Percentiles rank a stretch among this genome's conserved stretches.
Evolutionary conservation across 2,329 filamentous ascomycete genomes (phyloP).

Genomic region (Chaetothyriales sp.): DNA sequence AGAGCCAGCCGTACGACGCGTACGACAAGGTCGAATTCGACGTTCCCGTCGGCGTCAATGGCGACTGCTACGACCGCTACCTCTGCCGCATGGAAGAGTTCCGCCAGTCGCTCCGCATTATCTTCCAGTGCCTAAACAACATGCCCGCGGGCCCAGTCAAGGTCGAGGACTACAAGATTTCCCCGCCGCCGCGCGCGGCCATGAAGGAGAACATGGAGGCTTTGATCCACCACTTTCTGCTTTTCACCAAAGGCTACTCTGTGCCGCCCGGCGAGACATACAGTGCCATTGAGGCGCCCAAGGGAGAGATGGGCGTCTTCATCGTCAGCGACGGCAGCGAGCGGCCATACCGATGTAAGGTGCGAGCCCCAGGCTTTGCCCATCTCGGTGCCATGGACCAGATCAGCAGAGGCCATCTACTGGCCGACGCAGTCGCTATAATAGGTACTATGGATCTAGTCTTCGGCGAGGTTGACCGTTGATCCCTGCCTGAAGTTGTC

Average conservation of each 20-base stretch:
- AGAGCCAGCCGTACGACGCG: slow-evolving; percentile 92
- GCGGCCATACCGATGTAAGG: slow-evolving; percentile 93
- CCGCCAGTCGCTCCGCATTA: slow-evolving; percentile 93
- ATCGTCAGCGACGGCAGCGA: slow-evolving; percentile 92
- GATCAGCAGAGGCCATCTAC: slow-evolving; percentile 75
- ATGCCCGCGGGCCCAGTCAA: slow-evolving; percentile 91
- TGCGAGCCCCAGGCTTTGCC: slow-evolving; percentile 90
- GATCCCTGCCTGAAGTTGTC: slow-evolving; percentile 7
- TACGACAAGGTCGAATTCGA: slow-evolving; percentile 98
- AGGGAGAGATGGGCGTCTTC: slow-evolving; percentile 98
- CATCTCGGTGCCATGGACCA: slow-evolving; percentile 93
- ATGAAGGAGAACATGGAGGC: slow-evolving; percentile 99
- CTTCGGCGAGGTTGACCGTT: slow-evolving; percentile 57
- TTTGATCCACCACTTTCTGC: slow-evolving; percentile 95
- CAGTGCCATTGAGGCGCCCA: slow-evolving; percentile 95
- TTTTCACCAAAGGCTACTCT: slow-evolving; percentile 96
- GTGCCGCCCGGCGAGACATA: slow-evolving; percentile 97
- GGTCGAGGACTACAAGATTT: slow-evolving; percentile 97
- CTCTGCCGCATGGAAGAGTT: slow-evolving; percentile 99
- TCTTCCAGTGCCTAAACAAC: slow-evolving; percentile 97
- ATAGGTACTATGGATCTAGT: slow-evolving; percentile 43
- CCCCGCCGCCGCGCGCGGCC: slow-evolving; percentile 82
- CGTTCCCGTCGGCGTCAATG: slow-evolving; percentile 88
- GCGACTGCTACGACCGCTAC: slow-evolving; percentile 98
- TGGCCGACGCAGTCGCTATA: slow-evolving; percentile 92